phyloP scores from a whole-genome alignment of 768 basidiomycete genomes.

The Mycena capillaripes region DNA sequence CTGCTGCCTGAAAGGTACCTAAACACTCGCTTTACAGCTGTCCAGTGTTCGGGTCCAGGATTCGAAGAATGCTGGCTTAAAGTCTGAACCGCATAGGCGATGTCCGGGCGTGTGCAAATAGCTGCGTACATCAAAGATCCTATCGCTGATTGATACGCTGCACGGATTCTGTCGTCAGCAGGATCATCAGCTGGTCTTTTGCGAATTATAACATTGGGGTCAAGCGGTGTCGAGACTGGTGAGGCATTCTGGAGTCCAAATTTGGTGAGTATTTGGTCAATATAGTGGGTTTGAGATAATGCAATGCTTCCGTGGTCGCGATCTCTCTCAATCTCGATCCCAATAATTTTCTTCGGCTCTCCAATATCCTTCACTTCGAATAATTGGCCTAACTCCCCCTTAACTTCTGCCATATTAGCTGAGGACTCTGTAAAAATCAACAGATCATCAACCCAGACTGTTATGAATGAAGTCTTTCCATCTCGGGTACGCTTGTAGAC shows the following conservation, averaged over 20 bases:
- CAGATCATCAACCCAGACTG: not conserved
- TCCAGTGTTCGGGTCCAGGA: slow-evolving; percentile 26
- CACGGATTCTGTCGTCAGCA: too few relatives aligned
- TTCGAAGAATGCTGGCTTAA: slow-evolving; percentile 19
- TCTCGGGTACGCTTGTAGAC: not conserved
- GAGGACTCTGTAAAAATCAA: not conserved
- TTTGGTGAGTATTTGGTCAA: not conserved
- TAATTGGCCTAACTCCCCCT: not conserved
- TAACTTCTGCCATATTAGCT: not conserved
- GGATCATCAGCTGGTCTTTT: not conserved
- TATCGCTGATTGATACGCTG: too few relatives aligned
- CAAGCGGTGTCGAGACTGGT: not conserved
- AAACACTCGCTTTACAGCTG: slow-evolving; percentile 29
- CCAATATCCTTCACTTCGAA: not conserved
- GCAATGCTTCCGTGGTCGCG: not conserved
- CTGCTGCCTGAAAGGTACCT: slow-evolving; percentile 21
- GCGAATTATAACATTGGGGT: not conserved
- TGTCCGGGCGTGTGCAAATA: too few relatives aligned
- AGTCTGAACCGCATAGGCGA: too few relatives aligned
- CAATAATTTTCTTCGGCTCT: not conserved
- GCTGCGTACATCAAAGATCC: too few relatives aligned
- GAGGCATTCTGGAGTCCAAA: not conserved
- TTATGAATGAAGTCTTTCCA: not conserved
- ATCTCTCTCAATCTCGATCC: not conserved
- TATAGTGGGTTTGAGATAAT: not conserved